These are phyloP conservation scores for Plectranthus barbatus DNA, from an alignment of 257 asterid genomes.

Conservation along the genomic window DNA sequence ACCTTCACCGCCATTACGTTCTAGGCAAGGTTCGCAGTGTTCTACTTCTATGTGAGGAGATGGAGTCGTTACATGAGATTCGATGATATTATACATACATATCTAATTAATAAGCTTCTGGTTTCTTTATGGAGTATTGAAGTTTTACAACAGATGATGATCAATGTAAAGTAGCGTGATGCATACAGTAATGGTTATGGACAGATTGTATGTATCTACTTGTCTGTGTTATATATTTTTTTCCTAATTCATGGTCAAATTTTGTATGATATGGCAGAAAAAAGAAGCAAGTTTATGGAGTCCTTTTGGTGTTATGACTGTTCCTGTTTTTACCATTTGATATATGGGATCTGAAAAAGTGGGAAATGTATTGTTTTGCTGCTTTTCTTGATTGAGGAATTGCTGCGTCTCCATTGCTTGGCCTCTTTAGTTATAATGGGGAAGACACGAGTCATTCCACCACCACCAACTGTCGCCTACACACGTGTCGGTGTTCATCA, in stretches of 20 bases:
- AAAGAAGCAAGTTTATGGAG: conserved; percentile 2
- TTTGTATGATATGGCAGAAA: background rate
- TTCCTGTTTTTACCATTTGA: background rate
- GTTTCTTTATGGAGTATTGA: background rate
- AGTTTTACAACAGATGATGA: background rate
- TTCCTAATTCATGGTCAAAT: background rate
- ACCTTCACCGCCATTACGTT: conserved; percentile 54
- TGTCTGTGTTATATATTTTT: background rate
- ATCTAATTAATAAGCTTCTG: conserved; percentile 1
- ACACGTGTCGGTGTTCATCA: background rate
- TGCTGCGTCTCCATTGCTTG: conserved; percentile 1
- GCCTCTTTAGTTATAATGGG: conserved; percentile 1
- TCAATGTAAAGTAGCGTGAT: conserved; percentile 9
- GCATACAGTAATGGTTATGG: conserved; percentile 16
- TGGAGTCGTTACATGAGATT: background rate
- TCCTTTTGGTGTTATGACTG: background rate
- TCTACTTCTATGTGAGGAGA: conserved; percentile 54
- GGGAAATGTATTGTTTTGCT: conserved; percentile 13
- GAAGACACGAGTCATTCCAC: conserved; percentile 2
- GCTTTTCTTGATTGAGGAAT: conserved; percentile 20
- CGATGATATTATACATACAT: background rate
- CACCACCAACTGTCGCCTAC: background rate
- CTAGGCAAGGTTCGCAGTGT: conserved; percentile 59
- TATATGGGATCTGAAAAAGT: conserved; percentile 11
- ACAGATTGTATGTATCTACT: background rate